Evolutionary conservation across 2,329 filamentous ascomycete species (phyloP).

Genomic region (Cladosporium sp.): DNA sequence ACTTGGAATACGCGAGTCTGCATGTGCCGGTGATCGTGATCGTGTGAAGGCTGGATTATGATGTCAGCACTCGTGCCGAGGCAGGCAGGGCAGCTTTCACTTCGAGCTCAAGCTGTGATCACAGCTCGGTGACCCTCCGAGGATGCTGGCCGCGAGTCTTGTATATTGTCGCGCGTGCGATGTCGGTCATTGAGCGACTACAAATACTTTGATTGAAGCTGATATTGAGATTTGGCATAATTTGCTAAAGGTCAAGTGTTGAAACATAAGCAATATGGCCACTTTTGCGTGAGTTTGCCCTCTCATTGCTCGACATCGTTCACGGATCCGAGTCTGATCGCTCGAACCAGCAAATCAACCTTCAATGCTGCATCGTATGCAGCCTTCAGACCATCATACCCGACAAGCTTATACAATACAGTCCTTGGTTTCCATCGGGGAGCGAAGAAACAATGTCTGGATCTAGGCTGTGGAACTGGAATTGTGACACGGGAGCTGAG

Average conservation of each 20-base stretch:
- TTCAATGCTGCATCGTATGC: constrained; percentile 63
- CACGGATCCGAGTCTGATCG: not conserved
- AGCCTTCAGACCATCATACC: constrained; percentile 62
- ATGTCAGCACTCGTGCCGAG: constrained; percentile 12
- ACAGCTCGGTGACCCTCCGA: not conserved
- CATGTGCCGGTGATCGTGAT: constrained; percentile 2
- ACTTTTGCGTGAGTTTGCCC: constrained; percentile 49
- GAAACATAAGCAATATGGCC: constrained; percentile 42
- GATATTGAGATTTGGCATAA: not conserved
- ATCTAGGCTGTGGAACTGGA: constrained; percentile 67
- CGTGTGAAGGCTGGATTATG: constrained; percentile 2
- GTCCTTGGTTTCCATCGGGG: constrained; percentile 58
- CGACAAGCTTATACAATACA: constrained; percentile 55
- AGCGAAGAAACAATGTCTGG: constrained; percentile 47
- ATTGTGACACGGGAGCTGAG: constrained; percentile 58
- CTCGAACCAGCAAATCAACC: constrained; percentile 50
- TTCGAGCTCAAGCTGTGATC: not conserved
- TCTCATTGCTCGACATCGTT: constrained; percentile 13
- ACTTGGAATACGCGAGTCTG: not conserved
- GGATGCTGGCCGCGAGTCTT: not conserved
- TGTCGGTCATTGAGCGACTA: not conserved
- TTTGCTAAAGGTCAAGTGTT: not conserved
- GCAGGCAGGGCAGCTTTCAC: not conserved
- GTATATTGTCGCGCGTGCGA: not conserved
- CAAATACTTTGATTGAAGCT: not conserved